Percentiles rank a stretch among this genome's conserved stretches.
These are phyloP conservation scores for Pestalotiopsis sp. DNA, from an alignment of 2,329 filamentous ascomycete genomes.

Conservation along the genomic window DNA sequence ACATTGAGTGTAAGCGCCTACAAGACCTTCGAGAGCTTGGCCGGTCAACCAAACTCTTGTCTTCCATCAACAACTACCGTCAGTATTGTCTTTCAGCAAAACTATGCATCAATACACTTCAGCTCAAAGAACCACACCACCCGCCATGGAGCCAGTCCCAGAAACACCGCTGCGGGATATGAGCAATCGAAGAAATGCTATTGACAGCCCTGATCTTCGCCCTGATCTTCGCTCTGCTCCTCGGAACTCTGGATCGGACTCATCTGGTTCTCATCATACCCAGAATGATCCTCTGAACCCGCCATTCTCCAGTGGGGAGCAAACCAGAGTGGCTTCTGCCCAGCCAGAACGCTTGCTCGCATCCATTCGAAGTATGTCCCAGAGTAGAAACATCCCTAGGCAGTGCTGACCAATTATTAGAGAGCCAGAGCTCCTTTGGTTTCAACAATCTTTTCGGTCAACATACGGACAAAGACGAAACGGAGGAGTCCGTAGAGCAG, in stretches of 20 bases:
- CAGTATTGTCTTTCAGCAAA: not conserved
- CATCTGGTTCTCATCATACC: too few relatives aligned
- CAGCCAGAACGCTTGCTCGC: not conserved
- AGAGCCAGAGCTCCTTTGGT: too few relatives aligned
- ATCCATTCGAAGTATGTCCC: not conserved
- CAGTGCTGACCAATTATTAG: not conserved
- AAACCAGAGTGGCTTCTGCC: not conserved
- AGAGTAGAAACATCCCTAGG: not conserved
- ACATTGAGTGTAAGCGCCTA: not conserved
- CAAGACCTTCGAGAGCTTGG: not conserved
- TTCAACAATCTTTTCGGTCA: too few relatives aligned
- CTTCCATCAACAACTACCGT: not conserved
- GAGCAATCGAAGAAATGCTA: not conserved
- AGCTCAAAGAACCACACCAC: not conserved
- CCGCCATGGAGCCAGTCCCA: too few relatives aligned
- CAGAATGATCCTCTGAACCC: not conserved
- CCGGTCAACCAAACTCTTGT: not conserved
- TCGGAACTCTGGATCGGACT: too few relatives aligned
- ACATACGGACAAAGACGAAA: too few relatives aligned
- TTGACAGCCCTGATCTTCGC: not conserved
- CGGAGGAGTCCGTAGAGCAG: too few relatives aligned
- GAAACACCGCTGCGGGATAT: too few relatives aligned
- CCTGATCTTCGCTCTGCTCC: not conserved
- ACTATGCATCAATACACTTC: not conserved
- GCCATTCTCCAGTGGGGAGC: not conserved